Base-by-base conservation (phyloP, 106 monocot genomes). In the Dendrobium catenatum region DNA sequence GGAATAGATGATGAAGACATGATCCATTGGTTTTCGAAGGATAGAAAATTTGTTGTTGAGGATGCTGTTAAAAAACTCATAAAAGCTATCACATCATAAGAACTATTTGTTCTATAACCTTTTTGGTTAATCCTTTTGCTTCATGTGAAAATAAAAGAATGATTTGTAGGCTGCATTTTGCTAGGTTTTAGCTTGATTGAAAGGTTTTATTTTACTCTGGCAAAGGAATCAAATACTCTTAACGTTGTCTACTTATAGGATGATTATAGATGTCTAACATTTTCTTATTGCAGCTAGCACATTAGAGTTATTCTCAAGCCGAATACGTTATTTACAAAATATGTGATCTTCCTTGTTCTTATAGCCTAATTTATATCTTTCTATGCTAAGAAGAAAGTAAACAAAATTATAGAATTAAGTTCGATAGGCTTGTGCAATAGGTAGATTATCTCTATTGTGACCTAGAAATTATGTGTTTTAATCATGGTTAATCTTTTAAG, bases 11-110 rank as follows among this genome's bases (percentile, higher is more conserved):
- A 94, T 86, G 94, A 91, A 82, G 87, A 87, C 13, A 86, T 90
- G 90, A 94, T 97, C 66, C 82, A 84, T 76, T 92, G 94, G 97
- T 94, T 88, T 80, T 85, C 93, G 77, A 92, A 85, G 85, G 97
- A 97, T 48, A 87, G 94, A 84, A 94, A 89, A 79, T 94, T 87
- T 83, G 86, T 86, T 41, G 88, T 91, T 43, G 94, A 91, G 43
- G 97, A 90, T 49, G 77, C 97, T 79, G 56, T 88, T 79, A 55
- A 78, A 20, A 97, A 97, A 87, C 85, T 97, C 42, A 86, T 70
- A 42, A 94, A 89, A 84, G 90, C 97, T 80, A 94, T 97, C 81
- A 92, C 94, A 97, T 94, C 88, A 89, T 37, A 61, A 15, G 17
- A 64, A 68, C 13, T 42, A 48, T 77, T 31, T 74, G n/a, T 56